Base-by-base conservation (phyloP, 495 filamentous ascomycete genomes). In the Astrocystis sublimbata region DNA sequence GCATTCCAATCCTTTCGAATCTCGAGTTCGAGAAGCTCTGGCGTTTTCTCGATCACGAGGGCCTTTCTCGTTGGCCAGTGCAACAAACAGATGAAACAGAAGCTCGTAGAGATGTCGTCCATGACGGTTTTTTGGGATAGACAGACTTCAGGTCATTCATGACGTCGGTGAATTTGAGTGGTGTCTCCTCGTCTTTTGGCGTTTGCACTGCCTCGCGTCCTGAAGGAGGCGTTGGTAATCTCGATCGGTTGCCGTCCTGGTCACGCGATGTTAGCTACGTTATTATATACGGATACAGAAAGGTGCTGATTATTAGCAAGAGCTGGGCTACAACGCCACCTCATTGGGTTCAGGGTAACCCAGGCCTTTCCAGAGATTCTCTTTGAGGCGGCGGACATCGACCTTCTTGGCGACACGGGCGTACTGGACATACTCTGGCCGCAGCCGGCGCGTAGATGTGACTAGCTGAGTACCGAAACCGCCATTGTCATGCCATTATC, bases 31-130 rank as follows among this genome's bases (percentile, higher is more conserved):
- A 78, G 75, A 65, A 88, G 69, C 52, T 76, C 80, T 17, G 79
- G 76, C 35, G 81, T 82, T 69, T 85, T 85, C 64, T 83, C 78
- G 52, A 88, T 86, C 12, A 89, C 81, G 55, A 99, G 81, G 5
- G 96, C 96, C 77, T 97, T 96, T 75, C 98, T 96, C 75, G 98
- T 99, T 49, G 96, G 96, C 67, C 98, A 67, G 77, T 99, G 96
- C 52, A 99, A 80, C 55, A 98, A 73, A 68, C 92, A 97, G 70
- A 99, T 99, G 76, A 99, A 99, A 69, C 96, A 96, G 72, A 88
- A 99, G 51, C 88, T 92, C 1, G 96, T 99, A 38, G 92, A 96
- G 71, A 99, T 99, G 76, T 99, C 96, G 38, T 86, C 86, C 83
- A 99, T 89, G 28, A 83, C 82, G 60, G n/a, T n/a, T 89, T 83